phyloP scores from a whole-genome alignment of 2,329 filamentous ascomycete species.

The Paracamarosporium sp. region DNA sequence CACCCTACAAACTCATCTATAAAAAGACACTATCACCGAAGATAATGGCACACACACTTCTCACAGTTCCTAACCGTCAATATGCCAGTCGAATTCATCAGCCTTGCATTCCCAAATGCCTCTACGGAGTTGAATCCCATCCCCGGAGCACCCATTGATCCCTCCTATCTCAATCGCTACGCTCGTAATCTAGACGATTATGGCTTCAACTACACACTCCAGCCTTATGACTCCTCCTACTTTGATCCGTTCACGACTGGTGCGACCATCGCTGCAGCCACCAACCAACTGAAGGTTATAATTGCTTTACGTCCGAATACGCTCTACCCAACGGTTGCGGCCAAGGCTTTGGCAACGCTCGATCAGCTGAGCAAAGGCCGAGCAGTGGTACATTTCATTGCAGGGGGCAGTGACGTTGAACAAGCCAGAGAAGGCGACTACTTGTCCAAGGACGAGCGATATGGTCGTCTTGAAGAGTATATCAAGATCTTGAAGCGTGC shows the following conservation, averaged over 20 bases:
- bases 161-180: constrained; percentile 64
- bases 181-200: constrained; percentile 65
- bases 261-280: constrained; percentile 63
- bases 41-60: neutral
- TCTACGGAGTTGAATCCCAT: constrained; percentile 64
- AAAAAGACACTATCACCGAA: neutral
- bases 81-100: constrained; percentile 61
- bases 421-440: constrained; percentile 68
- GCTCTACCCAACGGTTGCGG: constrained; percentile 67
- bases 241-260: constrained; percentile 66
- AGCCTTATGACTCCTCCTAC: constrained; percentile 63
- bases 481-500: constrained; percentile 66
- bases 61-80: neutral
- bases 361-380: constrained; percentile 65
- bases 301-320: constrained; percentile 69
- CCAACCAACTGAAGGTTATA: constrained; percentile 67
- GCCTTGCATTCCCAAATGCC: constrained; percentile 62
- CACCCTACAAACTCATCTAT: neutral
- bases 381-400: constrained; percentile 69
- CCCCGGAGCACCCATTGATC: constrained; percentile 60
- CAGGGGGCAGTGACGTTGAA: constrained; percentile 66
- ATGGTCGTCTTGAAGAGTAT: constrained; percentile 66
- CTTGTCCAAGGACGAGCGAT: constrained; percentile 63
- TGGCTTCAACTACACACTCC: constrained; percentile 67
- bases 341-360: constrained; percentile 67